These are phyloP conservation scores for Zizania latifolia DNA, from an alignment of 176 grass and related monocot species.

Conservation along the genomic window DNA sequence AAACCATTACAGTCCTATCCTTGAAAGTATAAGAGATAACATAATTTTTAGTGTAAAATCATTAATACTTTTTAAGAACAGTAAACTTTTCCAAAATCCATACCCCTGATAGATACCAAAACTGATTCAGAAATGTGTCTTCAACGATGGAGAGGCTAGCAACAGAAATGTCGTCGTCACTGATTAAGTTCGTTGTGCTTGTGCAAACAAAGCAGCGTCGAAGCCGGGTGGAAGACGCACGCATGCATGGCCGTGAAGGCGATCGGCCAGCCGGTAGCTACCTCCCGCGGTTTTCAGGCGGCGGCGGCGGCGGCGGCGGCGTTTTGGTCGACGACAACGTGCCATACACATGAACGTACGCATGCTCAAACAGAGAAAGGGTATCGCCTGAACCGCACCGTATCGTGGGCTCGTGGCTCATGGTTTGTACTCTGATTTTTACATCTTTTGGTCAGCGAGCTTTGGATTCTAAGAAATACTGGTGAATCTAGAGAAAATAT, in stretches of 20 bases:
- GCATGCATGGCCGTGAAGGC: not conserved
- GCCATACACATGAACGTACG: not conserved
- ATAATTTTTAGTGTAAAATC: too few relatives aligned
- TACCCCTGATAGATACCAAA: too few relatives aligned
- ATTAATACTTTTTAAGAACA: too few relatives aligned
- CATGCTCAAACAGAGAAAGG: too few relatives aligned
- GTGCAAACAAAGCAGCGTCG: not conserved
- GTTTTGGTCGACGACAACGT: not conserved
- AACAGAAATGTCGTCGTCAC: not conserved
- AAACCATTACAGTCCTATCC: too few relatives aligned
- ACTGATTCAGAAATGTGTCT: not conserved
- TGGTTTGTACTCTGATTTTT: not conserved
- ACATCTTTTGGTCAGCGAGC: too few relatives aligned
- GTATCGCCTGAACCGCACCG: not conserved
- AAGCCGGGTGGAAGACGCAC: not conserved
- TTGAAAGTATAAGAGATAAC: too few relatives aligned
- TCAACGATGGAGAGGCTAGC: not conserved
- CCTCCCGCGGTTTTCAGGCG: not conserved
- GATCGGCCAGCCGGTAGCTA: not conserved
- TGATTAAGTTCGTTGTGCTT: not conserved
- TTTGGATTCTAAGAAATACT: too few relatives aligned
- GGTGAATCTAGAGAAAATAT: too few relatives aligned
- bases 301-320: not conserved
- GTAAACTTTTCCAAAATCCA: too few relatives aligned
- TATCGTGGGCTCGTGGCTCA: not conserved